Evolutionary conservation across 164 flowering plant species (phyloP).

Genomic region (Warburgia ugandensis): DNA sequence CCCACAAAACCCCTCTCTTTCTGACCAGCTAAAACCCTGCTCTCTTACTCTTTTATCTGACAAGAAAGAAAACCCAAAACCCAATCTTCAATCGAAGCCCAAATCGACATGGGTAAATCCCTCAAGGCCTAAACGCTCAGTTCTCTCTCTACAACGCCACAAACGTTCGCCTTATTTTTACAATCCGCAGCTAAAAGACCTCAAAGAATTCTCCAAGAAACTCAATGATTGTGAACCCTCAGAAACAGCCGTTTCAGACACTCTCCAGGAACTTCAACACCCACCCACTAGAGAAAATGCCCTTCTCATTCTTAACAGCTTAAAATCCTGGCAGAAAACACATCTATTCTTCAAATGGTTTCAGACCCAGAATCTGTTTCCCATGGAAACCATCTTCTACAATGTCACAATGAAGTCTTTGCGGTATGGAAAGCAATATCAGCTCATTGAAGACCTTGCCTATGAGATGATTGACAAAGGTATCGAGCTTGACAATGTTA

Average conservation of each 20-base stretch:
- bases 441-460: constrained; percentile 63
- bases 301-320: constrained; percentile 55
- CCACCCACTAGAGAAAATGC: constrained; percentile 65
- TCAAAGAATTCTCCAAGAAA: constrained; percentile 49
- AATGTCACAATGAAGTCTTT: constrained; percentile 87
- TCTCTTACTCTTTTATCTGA: constrained; percentile 14
- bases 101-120: constrained; percentile 95
- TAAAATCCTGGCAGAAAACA: constrained; percentile 73
- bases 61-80: constrained; percentile 8
- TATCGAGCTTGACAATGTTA: constrained; percentile 72
- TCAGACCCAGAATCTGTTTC: constrained; percentile 61
- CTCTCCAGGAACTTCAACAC: constrained; percentile 47
- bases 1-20: constrained; percentile 38
- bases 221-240: constrained; percentile 43
- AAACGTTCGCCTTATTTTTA: constrained; percentile 41
- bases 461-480: constrained; percentile 66
- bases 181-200: constrained; percentile 61
- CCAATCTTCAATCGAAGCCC: constrained; percentile 48
- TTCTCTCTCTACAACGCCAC: constrained; percentile 69
- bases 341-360: constrained; percentile 74
- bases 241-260: constrained; percentile 33
- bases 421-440: constrained; percentile 74
- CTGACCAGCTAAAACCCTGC: constrained; percentile 75
- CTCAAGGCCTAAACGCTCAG: constrained; percentile 59
- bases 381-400: constrained; percentile 78